Evolutionary conservation across 2,329 filamentous ascomycete genomes (phyloP), one percentile per base, ranked within the genome.

Genomic region (Penicillium paneum): DNA sequence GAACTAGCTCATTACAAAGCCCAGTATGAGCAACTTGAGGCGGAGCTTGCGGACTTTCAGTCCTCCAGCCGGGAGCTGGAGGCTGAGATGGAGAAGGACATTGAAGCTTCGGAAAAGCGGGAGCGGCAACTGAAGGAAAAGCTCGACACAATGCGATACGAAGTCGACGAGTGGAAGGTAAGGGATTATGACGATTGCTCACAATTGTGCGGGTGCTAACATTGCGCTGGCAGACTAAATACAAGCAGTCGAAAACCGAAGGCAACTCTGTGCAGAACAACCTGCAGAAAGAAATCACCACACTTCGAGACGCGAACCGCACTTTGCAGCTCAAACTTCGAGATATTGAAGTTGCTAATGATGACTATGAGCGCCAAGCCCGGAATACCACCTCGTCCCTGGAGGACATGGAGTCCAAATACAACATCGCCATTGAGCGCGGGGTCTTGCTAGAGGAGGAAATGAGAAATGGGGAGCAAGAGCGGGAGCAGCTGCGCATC

Each of bases 101-200:
- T 99, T 54, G 93, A 97, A 67, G 88, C 90, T 41, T 92, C 92
- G 41, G 94, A 99, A 79, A 96, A 96, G 78, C 85, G 91, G 66
- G 93, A 97, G 77, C 84, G 91, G 60, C 80, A 86, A 61, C 76
- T 97, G 64, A 87, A 92, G 72, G 88, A 96, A 73, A 96, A 93
- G 78, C 88, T 90, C 0, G 93, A 97, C 73, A 83, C 81, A 35
- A 74, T 96, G 59, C 85, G 83, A 46, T 99, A 91, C 69, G 92
- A 97, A 73, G 92, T 94, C 0, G 91, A 97, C 55, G 94, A 99
- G 76, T 99, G 94, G 94, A 97, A 97, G 86, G 91, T 93, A 78
- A 74, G 62, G 42, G 15, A 29, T 41, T 13, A 8, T 42, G 36
- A 44, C 36, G n/a, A 50, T 40, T 39, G 40, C 19, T 11, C 39